These are phyloP conservation scores for Pseudogymnoascus sp. DNA, from an alignment of 2,329 filamentous ascomycete genomes.

Conservation along the genomic window DNA sequence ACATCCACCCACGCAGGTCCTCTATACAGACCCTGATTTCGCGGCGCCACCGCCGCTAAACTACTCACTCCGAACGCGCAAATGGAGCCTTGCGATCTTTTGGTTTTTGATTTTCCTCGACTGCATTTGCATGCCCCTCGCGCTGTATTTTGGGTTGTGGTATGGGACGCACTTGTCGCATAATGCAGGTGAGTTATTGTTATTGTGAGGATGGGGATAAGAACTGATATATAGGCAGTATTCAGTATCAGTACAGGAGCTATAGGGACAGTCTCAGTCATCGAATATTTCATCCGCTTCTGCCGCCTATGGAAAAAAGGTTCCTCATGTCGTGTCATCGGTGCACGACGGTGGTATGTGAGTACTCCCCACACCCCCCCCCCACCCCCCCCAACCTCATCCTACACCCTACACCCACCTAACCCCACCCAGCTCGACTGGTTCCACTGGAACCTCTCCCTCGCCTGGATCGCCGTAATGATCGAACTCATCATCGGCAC, in stretches of 20 bases:
- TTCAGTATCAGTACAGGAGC: slow-evolving; percentile 42
- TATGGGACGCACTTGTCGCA: slow-evolving; percentile 39
- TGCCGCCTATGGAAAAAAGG: slow-evolving; percentile 41
- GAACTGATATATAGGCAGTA: not conserved
- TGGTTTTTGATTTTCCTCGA: slow-evolving; percentile 52
- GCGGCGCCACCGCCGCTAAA: not conserved
- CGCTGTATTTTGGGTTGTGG: slow-evolving; percentile 52
- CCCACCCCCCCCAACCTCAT: not conserved
- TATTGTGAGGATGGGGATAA: too few species aligned
- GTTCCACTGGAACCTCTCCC: slow-evolving; percentile 48
- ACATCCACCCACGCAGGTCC: not conserved
- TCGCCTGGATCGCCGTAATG: slow-evolving; percentile 48
- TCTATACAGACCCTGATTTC: not conserved
- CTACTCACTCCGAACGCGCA: slow-evolving; percentile 29
- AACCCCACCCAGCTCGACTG: slow-evolving; percentile 37
- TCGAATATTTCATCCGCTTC: slow-evolving; percentile 38
- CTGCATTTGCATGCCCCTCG: slow-evolving; percentile 48
- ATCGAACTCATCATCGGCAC: slow-evolving; percentile 40
- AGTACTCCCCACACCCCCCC: slow-evolving; percentile 4
- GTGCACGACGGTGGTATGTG: slow-evolving; percentile 34
- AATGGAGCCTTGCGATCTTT: slow-evolving; percentile 47
- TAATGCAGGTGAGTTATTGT: not conserved
- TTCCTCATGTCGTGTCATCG: slow-evolving; percentile 43
- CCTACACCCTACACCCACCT: not conserved
- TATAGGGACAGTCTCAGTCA: slow-evolving; percentile 43